Conservation (phyloP, 169 alveolate genomes). For the Cryptosporidium sp. region DNA sequence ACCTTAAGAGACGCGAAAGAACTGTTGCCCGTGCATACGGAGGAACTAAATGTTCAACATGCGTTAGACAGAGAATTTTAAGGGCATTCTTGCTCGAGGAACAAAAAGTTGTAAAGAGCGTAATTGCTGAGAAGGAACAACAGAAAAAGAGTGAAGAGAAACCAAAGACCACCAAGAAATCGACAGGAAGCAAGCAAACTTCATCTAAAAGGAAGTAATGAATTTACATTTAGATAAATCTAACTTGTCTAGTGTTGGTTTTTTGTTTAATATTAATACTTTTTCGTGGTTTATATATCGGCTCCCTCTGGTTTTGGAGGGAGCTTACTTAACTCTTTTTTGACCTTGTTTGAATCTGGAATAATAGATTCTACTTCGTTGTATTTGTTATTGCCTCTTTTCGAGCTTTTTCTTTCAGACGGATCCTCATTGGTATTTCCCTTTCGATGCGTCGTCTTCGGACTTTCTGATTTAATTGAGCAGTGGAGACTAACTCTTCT, state of each 20-base stretch:
- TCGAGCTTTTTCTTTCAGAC: no score
- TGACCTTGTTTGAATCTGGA: conserved; percentile 14
- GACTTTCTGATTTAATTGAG: conserved; percentile 20
- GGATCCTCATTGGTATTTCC: no score
- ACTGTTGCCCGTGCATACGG: conserved; percentile 87
- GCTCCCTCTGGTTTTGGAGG: conserved; percentile 36
- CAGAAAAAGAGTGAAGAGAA: conserved; percentile 82
- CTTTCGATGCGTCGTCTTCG: not conserved
- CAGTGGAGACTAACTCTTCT: conserved; percentile 49
- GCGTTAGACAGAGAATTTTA: conserved; percentile 86
- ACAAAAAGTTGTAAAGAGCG: conserved; percentile 89
- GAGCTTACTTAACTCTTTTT: conserved; percentile 25
- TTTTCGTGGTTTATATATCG: not conserved
- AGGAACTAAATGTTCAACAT: conserved; percentile 79
- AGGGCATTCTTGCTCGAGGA: conserved; percentile 93
- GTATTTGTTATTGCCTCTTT: not conserved
- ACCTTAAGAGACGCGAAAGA: conserved; percentile 77
- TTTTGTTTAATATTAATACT: conserved; percentile 4
- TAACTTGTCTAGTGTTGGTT: conserved; percentile 14
- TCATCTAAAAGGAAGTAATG: conserved; percentile 42
- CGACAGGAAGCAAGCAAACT: conserved; percentile 34
- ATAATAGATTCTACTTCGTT: not conserved
- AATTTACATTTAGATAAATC: not conserved
- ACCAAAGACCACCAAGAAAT: conserved; percentile 79
- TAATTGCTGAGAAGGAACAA: conserved; percentile 82